phyloP scores from a whole-genome alignment of 2,329 filamentous ascomycete genomes.

The Nemania sp. region DNA sequence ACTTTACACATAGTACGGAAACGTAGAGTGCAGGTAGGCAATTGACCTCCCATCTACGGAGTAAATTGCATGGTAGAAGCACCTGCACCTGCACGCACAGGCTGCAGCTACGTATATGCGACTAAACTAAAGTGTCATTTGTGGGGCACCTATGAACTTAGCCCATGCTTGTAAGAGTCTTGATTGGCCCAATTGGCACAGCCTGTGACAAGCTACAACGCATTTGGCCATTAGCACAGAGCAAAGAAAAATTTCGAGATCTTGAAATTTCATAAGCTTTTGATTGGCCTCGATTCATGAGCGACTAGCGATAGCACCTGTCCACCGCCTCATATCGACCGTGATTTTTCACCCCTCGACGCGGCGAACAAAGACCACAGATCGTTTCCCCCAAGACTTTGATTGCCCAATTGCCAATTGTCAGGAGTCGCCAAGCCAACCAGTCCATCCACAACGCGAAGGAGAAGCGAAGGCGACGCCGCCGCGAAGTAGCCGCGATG shows the following conservation, averaged over 20 bases:
- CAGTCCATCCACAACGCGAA: neutral
- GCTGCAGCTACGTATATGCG: no score
- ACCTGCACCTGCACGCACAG: no score
- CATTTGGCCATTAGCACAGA: conserved; percentile 23
- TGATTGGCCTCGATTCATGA: conserved; percentile 1
- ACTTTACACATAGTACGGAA: no score
- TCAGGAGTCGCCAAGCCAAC: neutral
- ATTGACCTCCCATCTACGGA: no score
- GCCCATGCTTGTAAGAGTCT: conserved; percentile 9
- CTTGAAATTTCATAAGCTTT: conserved; percentile 13
- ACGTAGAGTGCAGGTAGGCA: no score
- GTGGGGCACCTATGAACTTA: conserved; percentile 1
- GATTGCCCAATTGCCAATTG: neutral
- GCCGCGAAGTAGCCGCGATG: conserved; percentile 29
- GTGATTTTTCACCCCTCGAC: neutral
- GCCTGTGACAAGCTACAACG: conserved; percentile 23
- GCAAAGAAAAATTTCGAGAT: conserved; percentile 35
- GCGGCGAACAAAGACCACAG: neutral
- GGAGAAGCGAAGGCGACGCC: neutral
- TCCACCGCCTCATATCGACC: neutral
- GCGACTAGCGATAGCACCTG: neutral
- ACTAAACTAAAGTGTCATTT: no score
- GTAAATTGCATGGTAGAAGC: no score
- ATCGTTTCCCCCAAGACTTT: neutral
- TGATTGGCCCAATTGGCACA: conserved; percentile 30